Percentiles rank a stretch among this genome's conserved stretches.
Conservation (phyloP, 2,329 filamentous ascomycete species). For the Penicillium sp. region DNA sequence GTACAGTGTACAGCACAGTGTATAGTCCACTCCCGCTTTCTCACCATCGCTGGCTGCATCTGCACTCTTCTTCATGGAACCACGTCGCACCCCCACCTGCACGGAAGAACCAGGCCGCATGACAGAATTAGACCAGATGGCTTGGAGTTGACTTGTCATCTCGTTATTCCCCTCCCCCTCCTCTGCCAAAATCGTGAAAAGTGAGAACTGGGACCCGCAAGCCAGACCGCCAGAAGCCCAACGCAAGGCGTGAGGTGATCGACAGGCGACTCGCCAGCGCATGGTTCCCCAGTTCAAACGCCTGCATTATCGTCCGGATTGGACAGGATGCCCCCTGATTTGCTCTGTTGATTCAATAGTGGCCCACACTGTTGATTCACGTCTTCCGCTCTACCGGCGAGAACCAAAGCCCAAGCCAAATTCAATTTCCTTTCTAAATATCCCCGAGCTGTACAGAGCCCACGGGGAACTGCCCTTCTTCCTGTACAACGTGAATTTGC, state of each 20-base stretch:
- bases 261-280: slow-evolving; percentile 26
- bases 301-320: slow-evolving; percentile 17
- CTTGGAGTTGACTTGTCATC: slow-evolving; percentile 10
- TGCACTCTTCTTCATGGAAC: not conserved
- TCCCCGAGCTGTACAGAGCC: not conserved
- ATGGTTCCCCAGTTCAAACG: slow-evolving; percentile 20
- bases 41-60: too few relatives aligned
- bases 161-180: not conserved
- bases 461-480: not conserved
- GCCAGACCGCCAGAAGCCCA: slow-evolving; percentile 27
- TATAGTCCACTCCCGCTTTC: too few relatives aligned
- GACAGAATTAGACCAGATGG: slow-evolving; percentile 10
- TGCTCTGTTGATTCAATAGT: slow-evolving; percentile 6
- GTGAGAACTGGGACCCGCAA: slow-evolving; percentile 5
- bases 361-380: slow-evolving; percentile 21
- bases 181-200: not conserved
- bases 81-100: slow-evolving; percentile 7
- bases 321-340: slow-evolving; percentile 18
- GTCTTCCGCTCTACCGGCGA: slow-evolving; percentile 2
- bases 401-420: slow-evolving; percentile 6
- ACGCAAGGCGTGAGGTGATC: slow-evolving; percentile 28
- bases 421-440: slow-evolving; percentile 8
- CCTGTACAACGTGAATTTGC: not conserved
- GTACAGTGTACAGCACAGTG: too few relatives aligned
- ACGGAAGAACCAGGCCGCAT: slow-evolving; percentile 6